A percentile compares a stretch with the other conserved stretches of the same genome.
Evolutionary conservation across 352 stramenopile genomes (phyloP).

Genomic region (Pythium sukuiense): DNA sequence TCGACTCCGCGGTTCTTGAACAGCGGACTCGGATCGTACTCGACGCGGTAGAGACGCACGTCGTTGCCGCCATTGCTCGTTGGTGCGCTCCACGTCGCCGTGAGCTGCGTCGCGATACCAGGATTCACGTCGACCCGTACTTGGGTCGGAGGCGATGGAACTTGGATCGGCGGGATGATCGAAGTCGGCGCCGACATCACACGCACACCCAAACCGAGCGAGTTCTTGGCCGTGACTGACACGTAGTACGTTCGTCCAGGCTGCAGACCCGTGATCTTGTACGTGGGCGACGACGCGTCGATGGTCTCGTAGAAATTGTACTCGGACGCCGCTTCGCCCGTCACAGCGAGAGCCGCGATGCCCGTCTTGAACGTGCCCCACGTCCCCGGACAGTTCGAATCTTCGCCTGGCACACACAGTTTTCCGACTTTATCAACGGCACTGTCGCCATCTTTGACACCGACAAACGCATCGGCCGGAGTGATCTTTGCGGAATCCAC

Average conservation of each 20-base stretch:
- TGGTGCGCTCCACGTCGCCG: conserved; percentile 49
- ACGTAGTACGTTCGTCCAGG: conserved; percentile 85
- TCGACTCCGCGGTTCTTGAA: conserved; percentile 66
- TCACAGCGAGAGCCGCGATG: conserved; percentile 35
- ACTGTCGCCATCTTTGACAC: conserved; percentile 78
- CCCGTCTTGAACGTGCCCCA: conserved; percentile 41
- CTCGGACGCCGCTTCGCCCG: conserved; percentile 55
- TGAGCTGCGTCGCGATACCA: conserved; percentile 72
- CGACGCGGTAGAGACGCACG: conserved; percentile 74
- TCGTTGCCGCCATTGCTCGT: conserved; percentile 54
- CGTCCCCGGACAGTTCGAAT: conserved; percentile 38
- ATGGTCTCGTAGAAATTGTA: conserved; percentile 78
- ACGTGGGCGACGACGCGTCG: conserved; percentile 49
- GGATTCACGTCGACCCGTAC: conserved; percentile 76
- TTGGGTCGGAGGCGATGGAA: conserved; percentile 62
- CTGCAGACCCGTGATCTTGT: conserved; percentile 68
- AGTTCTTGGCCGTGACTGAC: conserved; percentile 88
- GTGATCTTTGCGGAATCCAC: conserved; percentile 66
- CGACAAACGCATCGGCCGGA: conserved; percentile 43
- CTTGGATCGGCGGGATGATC: conserved; percentile 73
- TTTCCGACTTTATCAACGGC: conserved; percentile 48
- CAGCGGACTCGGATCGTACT: conserved; percentile 69
- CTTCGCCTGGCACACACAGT: conserved; percentile 48
- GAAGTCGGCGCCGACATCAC: conserved; percentile 37
- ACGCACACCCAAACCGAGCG: conserved; percentile 54